phyloP scores from a whole-genome alignment of 2,329 filamentous ascomycete genomes.

The Diplodia sapinea region DNA sequence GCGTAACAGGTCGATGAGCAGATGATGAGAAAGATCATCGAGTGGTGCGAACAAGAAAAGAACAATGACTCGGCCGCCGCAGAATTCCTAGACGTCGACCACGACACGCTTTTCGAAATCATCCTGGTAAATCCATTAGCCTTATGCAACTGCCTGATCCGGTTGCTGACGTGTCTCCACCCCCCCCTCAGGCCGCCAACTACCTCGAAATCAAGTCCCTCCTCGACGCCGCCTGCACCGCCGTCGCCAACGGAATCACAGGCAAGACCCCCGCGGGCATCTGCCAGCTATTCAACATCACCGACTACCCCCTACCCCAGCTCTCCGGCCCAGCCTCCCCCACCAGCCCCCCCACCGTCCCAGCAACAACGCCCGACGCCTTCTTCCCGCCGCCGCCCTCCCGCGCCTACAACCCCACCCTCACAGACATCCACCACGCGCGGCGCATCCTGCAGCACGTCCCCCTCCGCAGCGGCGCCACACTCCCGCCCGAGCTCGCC shows the following conservation, averaged over 20 bases:
- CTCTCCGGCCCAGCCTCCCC: background rate
- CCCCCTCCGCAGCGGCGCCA: background rate
- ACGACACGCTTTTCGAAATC: too few species aligned
- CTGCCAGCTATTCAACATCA: background rate
- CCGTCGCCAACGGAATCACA: background rate
- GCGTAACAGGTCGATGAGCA: too few species aligned
- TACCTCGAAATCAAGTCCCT: background rate
- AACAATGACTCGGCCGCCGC: too few species aligned
- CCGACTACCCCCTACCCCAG: background rate
- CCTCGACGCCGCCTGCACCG: background rate
- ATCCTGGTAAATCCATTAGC: too few species aligned
- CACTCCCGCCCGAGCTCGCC: slow-evolving; percentile 38
- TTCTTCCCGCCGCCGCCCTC: background rate
- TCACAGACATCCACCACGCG: background rate
- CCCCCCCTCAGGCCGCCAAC: background rate
- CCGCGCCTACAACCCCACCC: background rate
- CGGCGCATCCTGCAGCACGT: background rate
- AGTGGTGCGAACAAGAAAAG: too few species aligned
- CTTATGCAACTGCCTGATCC: too few species aligned
- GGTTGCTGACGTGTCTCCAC: too few species aligned
- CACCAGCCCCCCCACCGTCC: background rate
- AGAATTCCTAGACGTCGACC: too few species aligned
- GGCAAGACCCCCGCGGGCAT: background rate
- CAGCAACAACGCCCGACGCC: too few species aligned
- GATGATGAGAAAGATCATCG: too few species aligned